Evolutionary conservation across 192 early-diverging fungal species (phyloP), one percentile per base, ranked within the genome.

Genomic region (Backusella liffmaniae): DNA sequence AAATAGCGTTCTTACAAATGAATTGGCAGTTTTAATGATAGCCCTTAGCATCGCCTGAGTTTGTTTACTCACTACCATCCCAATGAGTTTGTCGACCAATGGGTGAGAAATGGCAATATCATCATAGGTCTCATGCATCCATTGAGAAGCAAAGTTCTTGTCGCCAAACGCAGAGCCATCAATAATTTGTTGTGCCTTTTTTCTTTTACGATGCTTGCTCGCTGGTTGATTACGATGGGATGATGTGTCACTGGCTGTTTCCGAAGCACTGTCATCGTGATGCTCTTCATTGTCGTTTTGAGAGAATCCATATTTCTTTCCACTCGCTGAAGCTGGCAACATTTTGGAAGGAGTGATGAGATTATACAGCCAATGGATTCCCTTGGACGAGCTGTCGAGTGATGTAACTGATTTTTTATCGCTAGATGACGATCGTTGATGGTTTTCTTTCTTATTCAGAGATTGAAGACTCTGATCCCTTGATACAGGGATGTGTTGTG

Each of bases 1-100:
- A 62, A 29, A 3, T 10, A 62, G 29, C 0, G 29, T 13, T 13
- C 56, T 62, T 62, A 62, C 56, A 73, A 85, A 87, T 21, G 82
- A 80, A 32, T 80, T 80, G 13, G 80, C 86, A 5, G 85, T 10
- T n/a, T 79, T 79, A 10, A 85, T 80, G 9, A 87, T 82, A 3
- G 84, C 84, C 42, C 84, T 79, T 35, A 87, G 76, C 30, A 87
- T 70, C 16, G 80, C 82, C 36, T 81, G 74, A 1, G 86, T 87
- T 59, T 87, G 80, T 1, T 77, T 76, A 6, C 78, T 83, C 23
- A 87, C 84, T 0, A 82, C 84, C 80, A 82, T 32, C 0, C 80
- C 80, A 44, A 82, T 73, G 39, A 82, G 51, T 44, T 56, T 53
- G 59, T 82, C 80, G 9, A 78, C 51, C 8, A 72, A 67, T 4